Evolutionary conservation across 1,284 basidiomycete genomes (phyloP), one percentile per base, ranked within the genome.

Genomic region (Ustilago loliicola): DNA sequence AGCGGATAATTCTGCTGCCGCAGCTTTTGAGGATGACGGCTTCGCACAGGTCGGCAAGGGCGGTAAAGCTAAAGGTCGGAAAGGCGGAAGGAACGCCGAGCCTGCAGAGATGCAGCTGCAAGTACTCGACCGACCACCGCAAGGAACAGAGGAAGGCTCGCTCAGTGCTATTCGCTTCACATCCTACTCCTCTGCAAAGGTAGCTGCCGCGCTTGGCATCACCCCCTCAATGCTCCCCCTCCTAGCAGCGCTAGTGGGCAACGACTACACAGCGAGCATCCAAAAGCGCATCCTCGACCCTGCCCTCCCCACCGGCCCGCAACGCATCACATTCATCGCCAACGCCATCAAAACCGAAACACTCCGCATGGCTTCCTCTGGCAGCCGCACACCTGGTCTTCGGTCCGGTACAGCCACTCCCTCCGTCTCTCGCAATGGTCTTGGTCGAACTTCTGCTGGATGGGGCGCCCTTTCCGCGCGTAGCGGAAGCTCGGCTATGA

Each of bases 241-340:
- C 0, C 67, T 84, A 13, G 82, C 77, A 9, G 74, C 82, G 2
- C 32, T 84, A 0, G 75, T 77, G 9, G 82, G 81, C 45, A 84
- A 84, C 68, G 82, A 84, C 72, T 80, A 81, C 66, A 77, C 80
- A 0, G 59, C 78, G 21, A 34, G 51, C n/a, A 53, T 77, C 11
- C 82, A 83, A 42, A 61, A 45, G 19, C 60, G 61, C 5, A 67
- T 82, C 29, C 69, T 83, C n/a, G 73, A 74, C 27, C 71, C 68
- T 19, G 66, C 81, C n/a, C 63, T 76, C 2, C 69, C 72, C 5
- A 45, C 36, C 29, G 69, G 79, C 2, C 64, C 62, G 3, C 69
- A 76, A 27, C 65, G 77, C 8, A 72, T 83, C 60, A 55, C 54
- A 0, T 66, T 60, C 25, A 82, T 77, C 27, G 77, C 77, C 27